Percentiles rank a stretch among this genome's conserved stretches.
phyloP scores from a whole-genome alignment of 2,329 filamentous ascomycete genomes.

The Stromatinia cepivora region DNA sequence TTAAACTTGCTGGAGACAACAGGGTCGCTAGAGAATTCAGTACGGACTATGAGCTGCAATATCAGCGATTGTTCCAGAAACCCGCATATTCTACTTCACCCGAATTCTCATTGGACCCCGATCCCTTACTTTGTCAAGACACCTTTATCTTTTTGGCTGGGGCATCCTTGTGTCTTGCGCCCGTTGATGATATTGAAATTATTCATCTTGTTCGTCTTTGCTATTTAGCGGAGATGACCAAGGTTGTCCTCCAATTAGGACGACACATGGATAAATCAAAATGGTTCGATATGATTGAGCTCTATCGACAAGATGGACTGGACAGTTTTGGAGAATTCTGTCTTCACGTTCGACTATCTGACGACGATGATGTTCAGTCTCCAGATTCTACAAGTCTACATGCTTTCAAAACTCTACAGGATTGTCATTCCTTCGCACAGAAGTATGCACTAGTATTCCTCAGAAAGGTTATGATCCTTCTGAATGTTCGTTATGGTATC shows the following conservation, averaged over 20 bases:
- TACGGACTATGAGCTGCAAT: constrained; percentile 68
- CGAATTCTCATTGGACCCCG: constrained; percentile 17
- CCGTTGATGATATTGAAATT: constrained; percentile 70
- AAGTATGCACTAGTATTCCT: constrained; percentile 90
- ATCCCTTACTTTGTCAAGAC: constrained; percentile 66
- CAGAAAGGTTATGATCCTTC: constrained; percentile 78
- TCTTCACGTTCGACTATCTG: constrained; percentile 25
- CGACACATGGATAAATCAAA: constrained; percentile 53
- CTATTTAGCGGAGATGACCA: constrained; percentile 88
- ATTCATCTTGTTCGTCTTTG: constrained; percentile 80
- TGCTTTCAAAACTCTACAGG: constrained; percentile 53
- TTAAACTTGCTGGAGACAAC: constrained; percentile 60
- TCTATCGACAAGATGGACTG: constrained; percentile 2
- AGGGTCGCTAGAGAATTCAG: constrained; percentile 66
- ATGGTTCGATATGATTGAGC: constrained; percentile 46
- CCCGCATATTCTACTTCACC: constrained; percentile 19
- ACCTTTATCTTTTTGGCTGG: constrained; percentile 81
- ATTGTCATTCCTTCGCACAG: constrained; percentile 62
- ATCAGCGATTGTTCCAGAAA: constrained; percentile 67
- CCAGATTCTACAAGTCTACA: constrained; percentile 56
- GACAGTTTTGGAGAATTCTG: constrained; percentile 36
- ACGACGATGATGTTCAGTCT: constrained; percentile 34
- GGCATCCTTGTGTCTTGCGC: constrained; percentile 67
- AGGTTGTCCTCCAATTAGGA: constrained; percentile 65
- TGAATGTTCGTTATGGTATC: constrained; percentile 85